phyloP scores from a whole-genome alignment of 345 rosid genomes.

The Draba incana region DNA sequence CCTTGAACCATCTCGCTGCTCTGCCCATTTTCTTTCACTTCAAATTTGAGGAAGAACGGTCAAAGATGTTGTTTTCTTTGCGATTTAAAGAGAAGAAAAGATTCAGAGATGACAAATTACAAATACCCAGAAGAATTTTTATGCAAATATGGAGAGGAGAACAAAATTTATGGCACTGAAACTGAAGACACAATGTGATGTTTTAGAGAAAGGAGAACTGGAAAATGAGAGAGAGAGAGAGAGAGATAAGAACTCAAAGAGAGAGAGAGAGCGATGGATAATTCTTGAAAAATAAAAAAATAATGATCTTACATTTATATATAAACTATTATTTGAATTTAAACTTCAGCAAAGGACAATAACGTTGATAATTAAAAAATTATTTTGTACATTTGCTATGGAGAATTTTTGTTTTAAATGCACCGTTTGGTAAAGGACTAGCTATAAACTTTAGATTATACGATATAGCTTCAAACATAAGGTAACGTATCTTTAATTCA shows the following conservation, averaged over 20 bases:
- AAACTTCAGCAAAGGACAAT: slow-evolving; percentile 39
- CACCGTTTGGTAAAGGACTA: slow-evolving; percentile 38
- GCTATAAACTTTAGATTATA: slow-evolving; percentile 34
- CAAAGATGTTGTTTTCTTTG: neutral
- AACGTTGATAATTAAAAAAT: slow-evolving; percentile 10
- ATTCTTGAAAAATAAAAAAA: slow-evolving; percentile 11
- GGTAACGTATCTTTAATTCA: slow-evolving; percentile 12
- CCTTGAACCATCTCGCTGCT: slow-evolving; percentile 80
- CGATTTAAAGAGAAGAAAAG: slow-evolving; percentile 5
- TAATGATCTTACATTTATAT: slow-evolving; percentile 22
- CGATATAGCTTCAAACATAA: slow-evolving; percentile 39
- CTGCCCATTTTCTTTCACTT: slow-evolving; percentile 55
- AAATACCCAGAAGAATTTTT: slow-evolving; percentile 38
- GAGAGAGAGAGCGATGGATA: slow-evolving; percentile 25
- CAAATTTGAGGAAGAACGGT: slow-evolving; percentile 20
- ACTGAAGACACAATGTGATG: slow-evolving; percentile 42
- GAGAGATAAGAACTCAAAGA: slow-evolving; percentile 22
- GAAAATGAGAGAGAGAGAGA: neutral
- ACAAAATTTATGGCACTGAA: slow-evolving; percentile 43
- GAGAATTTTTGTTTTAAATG: slow-evolving; percentile 36
- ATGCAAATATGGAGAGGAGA: slow-evolving; percentile 14
- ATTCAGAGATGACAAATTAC: slow-evolving; percentile 30
- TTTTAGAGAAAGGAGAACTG: slow-evolving; percentile 31
- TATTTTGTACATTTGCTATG: slow-evolving; percentile 25
- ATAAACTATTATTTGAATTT: slow-evolving; percentile 44